A percentile compares a stretch with the other conserved stretches of the same genome.
These are phyloP conservation scores for Metrosideros polymorpha DNA, from an alignment of 441 rosid species.

Conservation along the genomic window DNA sequence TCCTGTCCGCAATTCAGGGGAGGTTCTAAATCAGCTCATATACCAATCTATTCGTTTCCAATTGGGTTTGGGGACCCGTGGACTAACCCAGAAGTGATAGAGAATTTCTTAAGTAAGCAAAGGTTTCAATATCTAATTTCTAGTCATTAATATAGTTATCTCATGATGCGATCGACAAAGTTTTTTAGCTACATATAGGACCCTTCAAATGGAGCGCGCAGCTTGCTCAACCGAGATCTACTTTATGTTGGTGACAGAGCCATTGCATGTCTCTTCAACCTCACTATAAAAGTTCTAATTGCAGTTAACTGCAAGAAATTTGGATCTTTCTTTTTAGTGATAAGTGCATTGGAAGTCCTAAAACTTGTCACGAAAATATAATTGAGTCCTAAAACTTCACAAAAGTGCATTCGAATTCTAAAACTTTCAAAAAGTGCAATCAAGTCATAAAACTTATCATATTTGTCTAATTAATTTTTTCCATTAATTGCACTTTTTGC, in stretches of 20 bases:
- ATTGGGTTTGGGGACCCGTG: not conserved
- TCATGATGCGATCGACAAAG: accelerated
- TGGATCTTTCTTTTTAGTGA: not conserved
- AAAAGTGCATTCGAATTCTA: no score
- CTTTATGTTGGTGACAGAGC: conserved; percentile 35
- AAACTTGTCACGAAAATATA: no score
- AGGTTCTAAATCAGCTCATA: not conserved
- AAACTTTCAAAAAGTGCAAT: no score
- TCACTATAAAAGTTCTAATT: conserved; percentile 78
- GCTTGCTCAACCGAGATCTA: not conserved
- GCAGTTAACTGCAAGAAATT: conserved; percentile 73
- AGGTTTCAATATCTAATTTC: not conserved
- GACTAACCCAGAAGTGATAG: not conserved
- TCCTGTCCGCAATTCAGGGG: not conserved
- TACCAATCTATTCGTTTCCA: not conserved
- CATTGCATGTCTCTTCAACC: conserved; percentile 92
- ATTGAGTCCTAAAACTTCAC: no score
- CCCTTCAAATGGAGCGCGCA: not conserved
- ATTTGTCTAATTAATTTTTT: no score
- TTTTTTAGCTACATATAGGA: not conserved
- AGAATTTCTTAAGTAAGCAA: not conserved
- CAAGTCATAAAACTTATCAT: no score
- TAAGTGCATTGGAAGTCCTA: no score
- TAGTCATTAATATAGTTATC: not conserved
- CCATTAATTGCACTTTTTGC: no score